phyloP scores from a whole-genome alignment of 202 grass and related monocot genomes.

The Hordeum pubiflorum region DNA sequence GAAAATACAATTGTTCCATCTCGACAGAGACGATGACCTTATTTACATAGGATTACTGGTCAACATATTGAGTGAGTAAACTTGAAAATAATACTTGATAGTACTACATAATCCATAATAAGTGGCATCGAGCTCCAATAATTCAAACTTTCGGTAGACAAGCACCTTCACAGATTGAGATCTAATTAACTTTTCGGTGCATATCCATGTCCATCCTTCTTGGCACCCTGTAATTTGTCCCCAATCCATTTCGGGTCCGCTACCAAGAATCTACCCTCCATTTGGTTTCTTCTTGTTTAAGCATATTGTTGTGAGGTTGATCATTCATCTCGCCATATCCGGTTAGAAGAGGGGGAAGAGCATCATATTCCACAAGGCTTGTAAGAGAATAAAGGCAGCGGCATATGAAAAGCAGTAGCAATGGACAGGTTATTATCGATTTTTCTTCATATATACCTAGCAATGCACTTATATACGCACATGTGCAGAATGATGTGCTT shows the following conservation, averaged over 20 bases:
- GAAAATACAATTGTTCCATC: too few relatives aligned
- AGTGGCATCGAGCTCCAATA: neutral
- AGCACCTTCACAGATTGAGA: neutral
- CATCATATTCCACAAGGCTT: neutral
- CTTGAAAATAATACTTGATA: neutral
- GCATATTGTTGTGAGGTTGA: neutral
- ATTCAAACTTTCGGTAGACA: conserved; percentile 26
- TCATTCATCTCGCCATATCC: neutral
- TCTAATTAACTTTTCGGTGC: neutral
- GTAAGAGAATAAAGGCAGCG: neutral
- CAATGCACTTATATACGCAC: neutral
- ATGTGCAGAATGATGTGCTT: too few relatives aligned
- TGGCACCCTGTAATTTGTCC: neutral
- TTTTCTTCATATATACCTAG: neutral
- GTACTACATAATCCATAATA: neutral
- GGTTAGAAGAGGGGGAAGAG: too few relatives aligned
- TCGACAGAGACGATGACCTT: too few relatives aligned
- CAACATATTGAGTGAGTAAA: neutral
- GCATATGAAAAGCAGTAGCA: neutral
- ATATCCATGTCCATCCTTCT: neutral
- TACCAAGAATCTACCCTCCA: too few relatives aligned
- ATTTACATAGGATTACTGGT: neutral
- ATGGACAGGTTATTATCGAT: neutral
- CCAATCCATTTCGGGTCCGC: too few relatives aligned
- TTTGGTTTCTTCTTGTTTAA: neutral